phyloP scores from a whole-genome alignment of 208 protist genomes.

The Porcisia hertigi region DNA sequence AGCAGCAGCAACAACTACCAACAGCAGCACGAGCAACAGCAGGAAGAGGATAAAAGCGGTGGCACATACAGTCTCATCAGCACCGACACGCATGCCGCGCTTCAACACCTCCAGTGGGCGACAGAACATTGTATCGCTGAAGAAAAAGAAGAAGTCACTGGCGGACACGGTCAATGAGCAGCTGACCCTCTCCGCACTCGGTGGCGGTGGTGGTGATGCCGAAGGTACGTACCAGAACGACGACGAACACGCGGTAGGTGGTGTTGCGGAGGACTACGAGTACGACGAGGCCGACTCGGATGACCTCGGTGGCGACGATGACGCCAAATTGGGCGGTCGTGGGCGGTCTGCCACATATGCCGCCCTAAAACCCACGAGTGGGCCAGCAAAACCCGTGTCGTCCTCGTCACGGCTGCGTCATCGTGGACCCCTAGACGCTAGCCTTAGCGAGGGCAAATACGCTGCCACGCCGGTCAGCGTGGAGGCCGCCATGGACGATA shows the following conservation, averaged over 20 bases:
- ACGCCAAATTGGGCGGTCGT: not conserved
- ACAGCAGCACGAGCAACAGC: too few species aligned
- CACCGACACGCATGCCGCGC: conserved; percentile 22
- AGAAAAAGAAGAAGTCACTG: conserved; percentile 56
- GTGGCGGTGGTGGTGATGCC: conserved; percentile 11
- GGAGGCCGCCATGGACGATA: conserved; percentile 67
- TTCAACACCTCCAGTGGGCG: conserved; percentile 30
- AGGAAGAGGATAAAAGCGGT: too few species aligned
- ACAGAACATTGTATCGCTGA: conserved; percentile 37
- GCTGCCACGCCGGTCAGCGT: conserved; percentile 60
- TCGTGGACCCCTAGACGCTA: conserved; percentile 73
- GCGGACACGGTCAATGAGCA: conserved; percentile 76
- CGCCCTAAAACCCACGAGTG: conserved; percentile 12
- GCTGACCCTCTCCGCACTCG: conserved; percentile 24
- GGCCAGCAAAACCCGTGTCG: not conserved
- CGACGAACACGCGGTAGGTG: conserved; percentile 19
- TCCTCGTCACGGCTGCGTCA: conserved; percentile 48
- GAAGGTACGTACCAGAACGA: conserved; percentile 24
- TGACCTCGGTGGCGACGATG: not conserved
- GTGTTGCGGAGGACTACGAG: conserved; percentile 44
- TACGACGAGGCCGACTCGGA: conserved; percentile 22
- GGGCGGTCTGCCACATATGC: not conserved
- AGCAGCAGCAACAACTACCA: too few species aligned
- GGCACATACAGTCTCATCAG: not conserved
- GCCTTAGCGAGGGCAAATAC: conserved; percentile 64